Evolutionary conservation across 2,329 filamentous ascomycete species (phyloP), one percentile per base, ranked within the genome.

Genomic region (Claviceps sorghi): DNA sequence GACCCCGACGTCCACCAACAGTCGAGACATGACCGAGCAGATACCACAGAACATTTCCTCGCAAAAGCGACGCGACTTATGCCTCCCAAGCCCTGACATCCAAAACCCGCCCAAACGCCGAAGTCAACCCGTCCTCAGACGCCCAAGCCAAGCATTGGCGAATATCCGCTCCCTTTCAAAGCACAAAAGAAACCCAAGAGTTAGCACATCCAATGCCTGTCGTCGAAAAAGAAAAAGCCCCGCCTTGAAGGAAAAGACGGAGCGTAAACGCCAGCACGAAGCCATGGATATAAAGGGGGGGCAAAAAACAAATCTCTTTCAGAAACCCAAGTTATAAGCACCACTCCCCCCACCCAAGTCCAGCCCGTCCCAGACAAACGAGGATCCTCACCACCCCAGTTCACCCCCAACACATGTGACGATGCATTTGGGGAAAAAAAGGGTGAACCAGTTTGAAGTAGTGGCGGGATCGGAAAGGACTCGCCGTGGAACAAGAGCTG

Each of bases 251-350:
- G 17, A 44, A 10, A 17, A 13, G 22, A 13, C 19, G 13, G 7
- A 17, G 8, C 38, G 2, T 2, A 32, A 42, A 17, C 7, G 3
- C 42, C 41, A 43, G 15, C 3, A 29, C 15, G 15, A 6, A 44
- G 19, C 8, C 7, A 15, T 44, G 22, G 8, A 36, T 44, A 38
- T 19, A 47, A 38, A 26, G 45, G 55, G 43, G 45, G 4, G 26
- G 26, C 5, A 40, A 47, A 34, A 54, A 19, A 13, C 48, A 51
- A 53, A 62, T 63, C 61, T 67, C 63, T 61, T 58, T 72, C 69
- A 72, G 69, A 71, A 71, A 71, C 69, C 69, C 67, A 63, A 57
- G 59, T 64, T 72, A 69, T 68, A 72, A 72, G 69, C 69, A 72
- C 66, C 60, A 72, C 69, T 59, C 58, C 68, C 68, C 63, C 62